Evolutionary conservation across 148 eudicot species (phyloP), one percentile per base, ranked within the genome.

Genomic region (Chenopodium suecicum): DNA sequence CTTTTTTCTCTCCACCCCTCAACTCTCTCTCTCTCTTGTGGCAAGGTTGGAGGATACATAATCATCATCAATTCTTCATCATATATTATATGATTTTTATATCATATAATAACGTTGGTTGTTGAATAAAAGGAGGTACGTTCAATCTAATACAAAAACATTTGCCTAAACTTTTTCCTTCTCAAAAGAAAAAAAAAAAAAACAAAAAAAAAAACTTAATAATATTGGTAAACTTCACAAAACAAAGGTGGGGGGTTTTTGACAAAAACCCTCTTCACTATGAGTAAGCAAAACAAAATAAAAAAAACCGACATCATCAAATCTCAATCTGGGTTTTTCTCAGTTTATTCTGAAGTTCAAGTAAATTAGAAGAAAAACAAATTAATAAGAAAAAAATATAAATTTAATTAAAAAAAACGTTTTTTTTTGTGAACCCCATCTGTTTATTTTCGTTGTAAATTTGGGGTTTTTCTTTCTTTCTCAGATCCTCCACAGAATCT

Each of bases 261-360:
- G 64, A 48, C 63, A 31, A 50, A 68, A 79, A 69, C 46, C 75
- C 74, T 62, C 66, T 62, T 7, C 66, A 62, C 27, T 62, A 12
- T 20, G 25, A 62, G 66, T 7, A 9, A 7, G 25, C 81, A 22
- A 23, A 31, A 79, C 4, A 25, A 48, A 67, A 50, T 23, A 41
- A 77, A 63, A 10, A 10, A 78, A 46, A 23, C 27, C 25, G 58
- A 80, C 37, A 71, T 56, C 76, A 73, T 58, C 69, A 80, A 80
- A 72, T 80, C 82, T n/a, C 70, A 60, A 56, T 56, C 62, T 56
- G 62, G 62, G 62, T 17, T 56, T 56, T 17, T 72, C 77, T 80
- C 37, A 52, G 70, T 19, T 80, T 23, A 11, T 80, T 71, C 29
- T 44, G 14, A 71, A 71, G 46, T 27, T 44, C 34, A 25, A 44